Evolutionary conservation across 78 protist genomes (phyloP), one percentile per base, ranked within the genome.

Genomic region (Carpediemonas membranifera): DNA sequence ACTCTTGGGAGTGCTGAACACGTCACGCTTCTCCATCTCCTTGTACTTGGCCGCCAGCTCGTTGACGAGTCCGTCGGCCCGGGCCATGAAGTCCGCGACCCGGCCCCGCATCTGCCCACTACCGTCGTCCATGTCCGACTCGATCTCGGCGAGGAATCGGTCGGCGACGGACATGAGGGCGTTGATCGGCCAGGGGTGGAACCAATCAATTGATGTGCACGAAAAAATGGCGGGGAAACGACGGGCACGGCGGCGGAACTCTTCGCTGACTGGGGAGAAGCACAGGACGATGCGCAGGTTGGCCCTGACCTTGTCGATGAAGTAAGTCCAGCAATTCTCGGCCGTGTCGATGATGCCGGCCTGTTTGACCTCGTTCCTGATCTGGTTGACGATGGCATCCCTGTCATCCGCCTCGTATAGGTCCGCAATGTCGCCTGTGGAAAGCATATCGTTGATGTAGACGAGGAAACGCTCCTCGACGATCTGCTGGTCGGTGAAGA

Each of bases 1-100:
- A 5, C 69, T 33, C 68, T 88, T 88, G 15, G 93, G 93, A 21
- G 93, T 88, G 39, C 88, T 84, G 78, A 85, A 84, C 59, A 56
- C 75, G 82, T 79, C 37, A 11, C 91, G 56, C 47, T 77, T 67
- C 58, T 78, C 74, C 28, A 37, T 25, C 2, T 3, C 68, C 14
- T 63, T 41, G 57, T 44, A 82, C 37, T 28, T 34, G 27, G 37
- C 9, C 30, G 65, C 27, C 31, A 24, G 3, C 37, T 65, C 79
- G 44, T 76, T 69, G 25, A 78, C 74, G 14, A 15, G 28, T 24
- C 28, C 13, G 83, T 89, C 88, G n/a, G 66, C 84, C 47, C 30
- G 64, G 16, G 94, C 90, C 87, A 88, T 81, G 73, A 71, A 80
- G 27, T 63, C 3, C 25, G 76, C 67, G 44, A 75, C n/a, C n/a